A percentile compares a stretch with the other conserved stretches of the same genome.
Evolutionary conservation across 805 yeast species (phyloP).

Genomic region (Pichia eremophila): DNA sequence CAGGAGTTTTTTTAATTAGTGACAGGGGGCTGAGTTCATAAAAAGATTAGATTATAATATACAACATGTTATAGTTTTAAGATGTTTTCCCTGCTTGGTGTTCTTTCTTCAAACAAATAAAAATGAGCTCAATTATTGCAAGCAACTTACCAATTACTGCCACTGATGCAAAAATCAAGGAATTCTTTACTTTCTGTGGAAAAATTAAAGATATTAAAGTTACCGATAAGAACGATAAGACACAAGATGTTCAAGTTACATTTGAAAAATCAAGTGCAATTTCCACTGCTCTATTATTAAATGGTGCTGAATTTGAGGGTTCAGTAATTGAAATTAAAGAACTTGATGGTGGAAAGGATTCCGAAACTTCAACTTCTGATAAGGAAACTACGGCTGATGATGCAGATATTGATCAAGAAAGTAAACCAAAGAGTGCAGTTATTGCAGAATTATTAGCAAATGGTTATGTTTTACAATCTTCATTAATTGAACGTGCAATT

Average conservation of each 20-base stretch:
- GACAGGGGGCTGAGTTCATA: no score
- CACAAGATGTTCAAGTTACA: conserved; percentile 36
- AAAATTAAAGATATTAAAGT: conserved; percentile 31
- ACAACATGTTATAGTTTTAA: no score
- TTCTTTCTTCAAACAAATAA: not conserved
- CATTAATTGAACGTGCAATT: conserved; percentile 49
- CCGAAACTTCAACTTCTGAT: conserved; percentile 10
- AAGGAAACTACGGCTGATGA: conserved; percentile 11
- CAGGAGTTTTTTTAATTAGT: no score
- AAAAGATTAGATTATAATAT: no score
- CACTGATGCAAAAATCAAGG: conserved; percentile 41
- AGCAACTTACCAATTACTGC: conserved; percentile 45
- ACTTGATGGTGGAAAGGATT: conserved; percentile 11
- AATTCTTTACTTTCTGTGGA: conserved; percentile 74
- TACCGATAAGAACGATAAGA: conserved; percentile 23
- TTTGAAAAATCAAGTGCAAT: conserved; percentile 55
- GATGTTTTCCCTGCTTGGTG: not conserved
- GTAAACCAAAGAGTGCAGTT: conserved; percentile 66
- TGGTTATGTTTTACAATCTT: conserved; percentile 64
- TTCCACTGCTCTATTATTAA: conserved; percentile 58
- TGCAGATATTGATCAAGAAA: conserved; percentile 52
- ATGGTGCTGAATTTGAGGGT: conserved; percentile 68
- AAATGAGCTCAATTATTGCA: conserved; percentile 38
- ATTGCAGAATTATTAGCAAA: conserved; percentile 66
- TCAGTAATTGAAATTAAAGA: conserved; percentile 36